Percentiles rank a stretch among this genome's conserved stretches.
phyloP scores from a whole-genome alignment of 2,329 filamentous ascomycete species.

The Neoascochyta sp. region DNA sequence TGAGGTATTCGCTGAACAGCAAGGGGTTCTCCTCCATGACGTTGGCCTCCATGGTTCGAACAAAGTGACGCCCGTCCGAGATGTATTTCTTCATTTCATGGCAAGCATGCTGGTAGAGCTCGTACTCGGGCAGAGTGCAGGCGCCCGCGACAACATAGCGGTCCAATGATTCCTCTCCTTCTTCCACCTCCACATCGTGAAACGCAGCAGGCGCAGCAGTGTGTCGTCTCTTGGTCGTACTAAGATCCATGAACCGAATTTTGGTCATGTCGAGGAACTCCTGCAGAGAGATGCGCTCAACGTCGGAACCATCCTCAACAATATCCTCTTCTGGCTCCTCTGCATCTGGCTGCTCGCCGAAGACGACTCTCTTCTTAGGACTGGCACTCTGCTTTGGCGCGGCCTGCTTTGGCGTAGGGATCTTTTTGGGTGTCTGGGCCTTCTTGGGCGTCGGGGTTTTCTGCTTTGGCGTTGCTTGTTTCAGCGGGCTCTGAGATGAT shows the following conservation, averaged over 20 bases:
- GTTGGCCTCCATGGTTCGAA: conserved; percentile 85
- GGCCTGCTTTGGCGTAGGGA: conserved; percentile 35
- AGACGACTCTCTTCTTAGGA: conserved; percentile 33
- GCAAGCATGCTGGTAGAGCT: conserved; percentile 92
- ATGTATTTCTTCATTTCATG: conserved; percentile 97
- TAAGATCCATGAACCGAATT: conserved; percentile 97
- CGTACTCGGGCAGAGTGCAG: conserved; percentile 87
- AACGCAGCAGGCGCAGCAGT: conserved; percentile 55
- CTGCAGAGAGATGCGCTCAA: conserved; percentile 73
- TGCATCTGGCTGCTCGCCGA: conserved; percentile 24
- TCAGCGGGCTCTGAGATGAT: conserved; percentile 37
- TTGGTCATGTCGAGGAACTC: conserved; percentile 94
- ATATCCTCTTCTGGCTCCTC: conserved; percentile 27
- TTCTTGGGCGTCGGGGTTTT: conserved; percentile 38
- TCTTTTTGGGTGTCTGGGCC: conserved; percentile 20
- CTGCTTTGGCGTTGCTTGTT: conserved; percentile 40
- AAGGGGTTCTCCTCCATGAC: conserved; percentile 87
- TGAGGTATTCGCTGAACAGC: conserved; percentile 86
- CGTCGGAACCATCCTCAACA: conserved; percentile 31
- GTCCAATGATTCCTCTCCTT: conserved; percentile 59
- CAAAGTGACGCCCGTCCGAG: conserved; percentile 82
- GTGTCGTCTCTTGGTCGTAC: conserved; percentile 88
- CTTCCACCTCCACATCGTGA: conserved; percentile 36
- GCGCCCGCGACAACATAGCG: conserved; percentile 82
- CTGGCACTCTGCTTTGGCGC: conserved; percentile 29